Evolutionary conservation across 179 eudicot genomes (phyloP).

Genomic region (Sideroxylon spinosum): DNA sequence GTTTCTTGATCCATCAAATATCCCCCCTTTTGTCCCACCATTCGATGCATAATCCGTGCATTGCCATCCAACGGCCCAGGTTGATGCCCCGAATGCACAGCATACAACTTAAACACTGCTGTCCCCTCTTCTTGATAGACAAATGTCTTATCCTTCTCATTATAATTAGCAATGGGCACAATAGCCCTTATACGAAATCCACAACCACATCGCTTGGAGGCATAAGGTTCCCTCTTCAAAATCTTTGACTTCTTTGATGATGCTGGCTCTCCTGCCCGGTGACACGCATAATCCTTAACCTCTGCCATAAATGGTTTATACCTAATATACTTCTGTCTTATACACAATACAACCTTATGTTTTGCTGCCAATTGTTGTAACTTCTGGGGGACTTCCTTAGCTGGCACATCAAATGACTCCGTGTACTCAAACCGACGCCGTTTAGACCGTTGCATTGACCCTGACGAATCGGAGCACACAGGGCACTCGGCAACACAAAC

Average conservation of each 20-base stretch:
- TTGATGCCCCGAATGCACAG: constrained; percentile 94
- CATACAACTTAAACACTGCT: constrained; percentile 92
- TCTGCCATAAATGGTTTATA: constrained; percentile 97
- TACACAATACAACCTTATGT: constrained; percentile 87
- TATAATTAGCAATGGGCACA: constrained; percentile 82
- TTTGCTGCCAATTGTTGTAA: constrained; percentile 71
- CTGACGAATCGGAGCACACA: constrained; percentile 46
- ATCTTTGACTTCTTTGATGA: constrained; percentile 60
- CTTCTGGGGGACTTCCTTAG: constrained; percentile 63
- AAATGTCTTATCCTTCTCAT: constrained; percentile 94
- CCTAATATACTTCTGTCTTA: constrained; percentile 93
- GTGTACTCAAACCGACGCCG: constrained; percentile 88
- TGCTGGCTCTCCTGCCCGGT: constrained; percentile 85
- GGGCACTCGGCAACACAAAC: constrained; percentile 62
- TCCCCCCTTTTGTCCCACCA: constrained; percentile 80
- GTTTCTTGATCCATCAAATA: constrained; percentile 64
- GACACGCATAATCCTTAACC: constrained; percentile 97
- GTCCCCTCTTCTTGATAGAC: constrained; percentile 90
- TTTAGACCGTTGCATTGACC: constrained; percentile 43
- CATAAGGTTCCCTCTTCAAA: constrained; percentile 86
- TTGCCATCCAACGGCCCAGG: constrained; percentile 97
- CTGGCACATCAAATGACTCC: constrained; percentile 80
- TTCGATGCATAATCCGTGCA: constrained; percentile 96
- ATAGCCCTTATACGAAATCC: constrained; percentile 93
- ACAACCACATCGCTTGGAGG: constrained; percentile 89